These are phyloP conservation scores for Andrographis paniculata DNA, from an alignment of 305 asterid species.

Conservation along the genomic window DNA sequence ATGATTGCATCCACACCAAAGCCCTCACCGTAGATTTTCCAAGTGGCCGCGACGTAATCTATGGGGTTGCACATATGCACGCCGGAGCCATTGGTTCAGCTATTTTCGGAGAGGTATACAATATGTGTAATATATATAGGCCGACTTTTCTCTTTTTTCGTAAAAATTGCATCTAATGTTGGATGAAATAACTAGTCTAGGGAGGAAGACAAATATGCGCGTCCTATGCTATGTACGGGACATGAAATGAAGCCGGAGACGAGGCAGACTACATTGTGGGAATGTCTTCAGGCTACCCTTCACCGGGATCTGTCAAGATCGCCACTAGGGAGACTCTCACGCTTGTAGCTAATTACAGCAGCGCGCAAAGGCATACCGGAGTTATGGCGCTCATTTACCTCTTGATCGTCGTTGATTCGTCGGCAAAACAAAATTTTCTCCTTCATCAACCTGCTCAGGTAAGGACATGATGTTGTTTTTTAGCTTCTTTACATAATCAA, in stretches of 20 bases:
- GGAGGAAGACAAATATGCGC: slow-evolving; percentile 68
- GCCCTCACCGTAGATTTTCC: slow-evolving; percentile 35
- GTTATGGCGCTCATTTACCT: slow-evolving; percentile 83
- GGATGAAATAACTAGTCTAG: slow-evolving; percentile 25
- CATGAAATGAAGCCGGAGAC: slow-evolving; percentile 64
- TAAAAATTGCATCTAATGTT: background rate
- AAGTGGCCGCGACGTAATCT: slow-evolving; percentile 54
- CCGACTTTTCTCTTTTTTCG: background rate
- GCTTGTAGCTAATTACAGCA: slow-evolving; percentile 62
- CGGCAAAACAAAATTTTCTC: slow-evolving; percentile 18
- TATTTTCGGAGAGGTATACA: slow-evolving; percentile 52
- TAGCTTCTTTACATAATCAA: too few species aligned
- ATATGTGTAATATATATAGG: background rate
- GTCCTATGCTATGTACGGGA: slow-evolving; percentile 63
- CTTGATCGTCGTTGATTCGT: slow-evolving; percentile 49
- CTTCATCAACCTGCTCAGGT: slow-evolving; percentile 30
- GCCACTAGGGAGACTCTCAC: slow-evolving; percentile 58
- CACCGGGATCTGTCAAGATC: slow-evolving; percentile 70
- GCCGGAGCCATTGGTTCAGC: slow-evolving; percentile 58
- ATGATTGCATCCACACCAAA: slow-evolving; percentile 21
- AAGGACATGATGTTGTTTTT: slow-evolving; percentile 7
- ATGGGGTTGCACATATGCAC: slow-evolving; percentile 67
- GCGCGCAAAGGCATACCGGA: slow-evolving; percentile 48
- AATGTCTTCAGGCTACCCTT: slow-evolving; percentile 81
- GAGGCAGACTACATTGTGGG: slow-evolving; percentile 87